Conservation (phyloP, 495 filamentous ascomycete species). For the Symbiotaphrina buchneri region DNA sequence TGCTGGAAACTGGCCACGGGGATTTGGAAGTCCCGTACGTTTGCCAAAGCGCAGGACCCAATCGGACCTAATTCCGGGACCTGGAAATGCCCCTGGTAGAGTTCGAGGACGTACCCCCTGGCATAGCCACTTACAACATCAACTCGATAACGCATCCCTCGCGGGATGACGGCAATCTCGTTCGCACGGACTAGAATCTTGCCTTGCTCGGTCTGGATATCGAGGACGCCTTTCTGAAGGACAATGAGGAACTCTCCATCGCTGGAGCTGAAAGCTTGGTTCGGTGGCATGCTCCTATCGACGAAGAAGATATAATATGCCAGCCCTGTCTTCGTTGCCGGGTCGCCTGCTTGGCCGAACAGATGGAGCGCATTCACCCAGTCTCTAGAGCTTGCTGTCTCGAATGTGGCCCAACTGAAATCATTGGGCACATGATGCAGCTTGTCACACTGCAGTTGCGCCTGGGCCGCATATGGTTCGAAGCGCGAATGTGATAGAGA, state of each 20-base stretch:
- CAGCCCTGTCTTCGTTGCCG: conserved; percentile 56
- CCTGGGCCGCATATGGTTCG: conserved; percentile 28
- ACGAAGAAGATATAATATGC: conserved; percentile 70
- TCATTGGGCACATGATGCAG: conserved; percentile 61
- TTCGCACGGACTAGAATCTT: conserved; percentile 64
- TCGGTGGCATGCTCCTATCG: conserved; percentile 50
- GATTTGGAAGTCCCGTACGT: conserved; percentile 71
- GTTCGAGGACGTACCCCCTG: conserved; percentile 69
- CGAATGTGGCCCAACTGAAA: conserved; percentile 81
- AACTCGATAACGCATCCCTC: conserved; percentile 62
- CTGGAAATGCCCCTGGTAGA: conserved; percentile 66
- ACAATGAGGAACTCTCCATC: conserved; percentile 83
- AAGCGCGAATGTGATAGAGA: conserved; percentile 66
- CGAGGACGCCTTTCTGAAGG: conserved; percentile 58
- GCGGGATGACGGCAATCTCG: conserved; percentile 75
- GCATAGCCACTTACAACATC: conserved; percentile 39
- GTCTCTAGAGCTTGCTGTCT: conserved; percentile 46
- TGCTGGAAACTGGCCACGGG: conserved; percentile 61
- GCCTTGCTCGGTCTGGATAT: conserved; percentile 74
- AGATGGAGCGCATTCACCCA: conserved; percentile 61
- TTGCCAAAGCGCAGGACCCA: conserved; percentile 70
- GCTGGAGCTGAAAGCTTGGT: conserved; percentile 66
- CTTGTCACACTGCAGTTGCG: conserved; percentile 20
- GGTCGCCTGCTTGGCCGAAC: conserved; percentile 65
- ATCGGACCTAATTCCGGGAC: conserved; percentile 83